Conservation (phyloP, 2,329 filamentous ascomycete genomes). For the Sporothrix sp. region DNA sequence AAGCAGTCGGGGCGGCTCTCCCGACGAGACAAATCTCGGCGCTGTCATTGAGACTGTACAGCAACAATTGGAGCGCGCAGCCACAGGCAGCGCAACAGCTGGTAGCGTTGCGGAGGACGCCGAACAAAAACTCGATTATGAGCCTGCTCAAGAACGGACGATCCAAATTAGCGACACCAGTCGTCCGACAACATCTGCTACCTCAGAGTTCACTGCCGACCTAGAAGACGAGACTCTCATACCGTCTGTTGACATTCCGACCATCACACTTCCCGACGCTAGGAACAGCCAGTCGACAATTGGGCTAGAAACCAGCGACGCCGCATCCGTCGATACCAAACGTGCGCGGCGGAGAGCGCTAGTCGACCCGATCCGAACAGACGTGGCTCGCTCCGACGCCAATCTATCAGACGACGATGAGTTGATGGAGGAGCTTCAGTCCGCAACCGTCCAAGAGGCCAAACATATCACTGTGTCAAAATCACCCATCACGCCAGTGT, state of each 20-base stretch:
- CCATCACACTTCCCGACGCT: background rate
- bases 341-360: conserved; percentile 27
- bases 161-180: background rate
- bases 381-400: conserved; percentile 26
- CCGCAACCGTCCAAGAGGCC: conserved; percentile 74
- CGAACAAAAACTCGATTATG: background rate
- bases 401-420: conserved; percentile 63
- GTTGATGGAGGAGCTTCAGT: conserved; percentile 76
- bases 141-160: background rate
- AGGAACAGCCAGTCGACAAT: conserved; percentile 9
- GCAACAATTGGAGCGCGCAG: no score
- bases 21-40: no score
- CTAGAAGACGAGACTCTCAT: background rate
- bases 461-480: conserved; percentile 69
- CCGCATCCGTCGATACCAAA: conserved; percentile 22
- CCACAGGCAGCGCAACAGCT: no score
- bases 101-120: no score
- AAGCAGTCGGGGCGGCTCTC: no score
- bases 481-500: conserved; percentile 66
- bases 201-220: conserved; percentile 13
- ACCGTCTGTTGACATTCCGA: background rate
- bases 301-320: conserved; percentile 16
- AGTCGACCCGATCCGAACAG: conserved; percentile 47
- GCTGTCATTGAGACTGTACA: no score
- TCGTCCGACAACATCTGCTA: background rate